Evolutionary conservation across 1,284 basidiomycete genomes (phyloP).

Genomic region (Vanrija sp.): DNA sequence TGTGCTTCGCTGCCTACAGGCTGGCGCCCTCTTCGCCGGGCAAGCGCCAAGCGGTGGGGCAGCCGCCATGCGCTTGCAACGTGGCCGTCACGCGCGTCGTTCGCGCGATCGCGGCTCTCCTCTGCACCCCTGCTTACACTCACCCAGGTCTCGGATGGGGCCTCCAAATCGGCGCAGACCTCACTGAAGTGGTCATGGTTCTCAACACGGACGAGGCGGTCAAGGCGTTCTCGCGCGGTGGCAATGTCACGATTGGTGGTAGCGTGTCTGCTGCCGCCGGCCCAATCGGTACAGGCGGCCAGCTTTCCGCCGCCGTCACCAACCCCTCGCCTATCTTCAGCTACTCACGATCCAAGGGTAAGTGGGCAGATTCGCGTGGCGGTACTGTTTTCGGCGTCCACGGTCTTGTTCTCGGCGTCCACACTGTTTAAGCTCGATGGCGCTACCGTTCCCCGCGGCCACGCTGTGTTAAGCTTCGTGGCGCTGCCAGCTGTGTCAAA

Average conservation of each 20-base stretch:
- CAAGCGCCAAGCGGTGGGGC: too few relatives aligned
- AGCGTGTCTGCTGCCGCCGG: conserved; percentile 80
- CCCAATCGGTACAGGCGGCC: conserved; percentile 92
- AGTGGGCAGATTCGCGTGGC: conserved; percentile 1
- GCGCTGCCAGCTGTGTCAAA: too few relatives aligned
- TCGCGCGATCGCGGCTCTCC: too few relatives aligned
- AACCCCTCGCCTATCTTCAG: conserved; percentile 97
- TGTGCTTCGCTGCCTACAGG: too few relatives aligned
- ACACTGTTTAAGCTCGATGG: too few relatives aligned
- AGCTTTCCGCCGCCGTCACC: conserved; percentile 78
- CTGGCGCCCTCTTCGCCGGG: too few relatives aligned
- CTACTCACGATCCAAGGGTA: conserved; percentile 91
- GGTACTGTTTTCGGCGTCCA: too few relatives aligned
- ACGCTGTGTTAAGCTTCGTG: too few relatives aligned
- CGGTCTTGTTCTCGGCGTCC: not conserved
- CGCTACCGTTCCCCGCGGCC: too few relatives aligned
- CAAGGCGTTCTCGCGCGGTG: conserved; percentile 87
- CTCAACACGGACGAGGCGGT: conserved; percentile 97
- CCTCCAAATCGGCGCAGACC: conserved; percentile 80
- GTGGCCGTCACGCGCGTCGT: too few relatives aligned
- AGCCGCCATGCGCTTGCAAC: too few relatives aligned
- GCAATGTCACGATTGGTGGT: conserved; percentile 89
- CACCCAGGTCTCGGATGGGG: conserved; percentile 74
- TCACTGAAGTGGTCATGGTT: conserved; percentile 68
- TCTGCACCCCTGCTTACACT: too few relatives aligned